Evolutionary conservation across 1,284 basidiomycete genomes (phyloP).

Genomic region (Phenoliferia sp.): DNA sequence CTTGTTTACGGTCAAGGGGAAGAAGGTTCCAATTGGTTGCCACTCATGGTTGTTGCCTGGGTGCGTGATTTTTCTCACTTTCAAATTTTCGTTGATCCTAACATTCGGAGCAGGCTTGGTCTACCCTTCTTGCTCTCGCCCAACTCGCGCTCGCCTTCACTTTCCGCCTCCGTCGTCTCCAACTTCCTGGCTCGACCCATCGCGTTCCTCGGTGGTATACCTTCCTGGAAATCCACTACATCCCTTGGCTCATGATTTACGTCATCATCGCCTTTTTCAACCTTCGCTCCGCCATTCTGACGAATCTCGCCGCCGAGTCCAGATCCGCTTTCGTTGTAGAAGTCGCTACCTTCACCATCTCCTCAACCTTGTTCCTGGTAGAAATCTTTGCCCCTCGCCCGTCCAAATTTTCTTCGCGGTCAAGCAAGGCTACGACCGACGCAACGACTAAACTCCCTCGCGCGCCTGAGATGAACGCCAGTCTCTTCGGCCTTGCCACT

Average conservation of each 20-base stretch:
- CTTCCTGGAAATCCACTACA: slow-evolving; percentile 37
- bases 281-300: slow-evolving; percentile 38
- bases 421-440: slow-evolving; percentile 1
- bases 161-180: slow-evolving; percentile 18
- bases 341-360: slow-evolving; percentile 33
- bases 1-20: neutral
- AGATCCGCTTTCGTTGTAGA: slow-evolving; percentile 26
- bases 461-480: slow-evolving; percentile 32
- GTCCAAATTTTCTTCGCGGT: slow-evolving; percentile 26
- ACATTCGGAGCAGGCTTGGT: slow-evolving; percentile 16
- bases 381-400: slow-evolving; percentile 41
- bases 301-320: slow-evolving; percentile 37
- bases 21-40: slow-evolving; percentile 6
- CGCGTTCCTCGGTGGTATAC: slow-evolving; percentile 20
- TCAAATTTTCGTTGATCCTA: neutral
- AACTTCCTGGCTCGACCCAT: slow-evolving; percentile 25
- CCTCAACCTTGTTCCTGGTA: slow-evolving; percentile 41
- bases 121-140: slow-evolving; percentile 22
- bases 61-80: slow-evolving; percentile 7
- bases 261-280: slow-evolving; percentile 40
- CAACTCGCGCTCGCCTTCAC: slow-evolving; percentile 24
- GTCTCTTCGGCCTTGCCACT: slow-evolving; percentile 42
- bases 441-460: slow-evolving; percentile 3
- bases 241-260: slow-evolving; percentile 39
- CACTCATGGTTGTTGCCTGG: slow-evolving; percentile 12